Evolutionary conservation across 2,329 filamentous ascomycete species (phyloP).

Genomic region (Aspergillus novoparasiticus): DNA sequence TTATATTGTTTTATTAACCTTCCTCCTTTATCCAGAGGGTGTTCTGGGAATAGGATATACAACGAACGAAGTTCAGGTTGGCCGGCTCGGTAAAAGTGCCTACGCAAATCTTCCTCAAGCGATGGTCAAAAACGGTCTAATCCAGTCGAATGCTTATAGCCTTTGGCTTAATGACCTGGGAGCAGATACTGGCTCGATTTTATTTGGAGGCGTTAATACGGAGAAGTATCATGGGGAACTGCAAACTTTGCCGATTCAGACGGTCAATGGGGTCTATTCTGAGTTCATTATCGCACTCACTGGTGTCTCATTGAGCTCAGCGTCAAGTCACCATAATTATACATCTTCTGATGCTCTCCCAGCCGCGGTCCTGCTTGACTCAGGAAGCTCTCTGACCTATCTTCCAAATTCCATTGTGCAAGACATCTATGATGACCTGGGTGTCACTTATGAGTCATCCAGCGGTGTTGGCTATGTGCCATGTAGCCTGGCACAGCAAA

Average conservation of each 20-base stretch:
- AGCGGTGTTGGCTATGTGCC: slow-evolving; percentile 57
- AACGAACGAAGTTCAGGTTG: slow-evolving; percentile 67
- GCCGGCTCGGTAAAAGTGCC: slow-evolving; percentile 49
- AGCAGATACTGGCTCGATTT: slow-evolving; percentile 65
- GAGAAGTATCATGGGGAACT: slow-evolving; percentile 65
- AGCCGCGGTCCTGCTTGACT: slow-evolving; percentile 45
- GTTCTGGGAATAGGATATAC: slow-evolving; percentile 85
- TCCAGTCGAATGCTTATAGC: slow-evolving; percentile 70
- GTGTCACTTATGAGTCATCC: slow-evolving; percentile 60
- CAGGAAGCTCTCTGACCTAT: slow-evolving; percentile 43
- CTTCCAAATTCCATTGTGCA: slow-evolving; percentile 38
- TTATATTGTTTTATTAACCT: not conserved
- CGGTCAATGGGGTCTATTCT: slow-evolving; percentile 51
- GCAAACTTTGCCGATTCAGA: slow-evolving; percentile 68
- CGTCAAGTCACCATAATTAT: slow-evolving; percentile 25
- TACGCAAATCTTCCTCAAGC: slow-evolving; percentile 72
- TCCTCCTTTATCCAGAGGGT: slow-evolving; percentile 55
- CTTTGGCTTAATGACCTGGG: slow-evolving; percentile 75
- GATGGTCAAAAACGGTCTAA: slow-evolving; percentile 62
- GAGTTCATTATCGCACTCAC: slow-evolving; percentile 74
- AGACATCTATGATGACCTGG: slow-evolving; percentile 59
- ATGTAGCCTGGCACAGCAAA: slow-evolving; percentile 54
- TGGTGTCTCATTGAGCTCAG: slow-evolving; percentile 48
- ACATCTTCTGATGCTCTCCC: slow-evolving; percentile 46
- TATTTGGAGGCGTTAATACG: slow-evolving; percentile 75